A percentile compares a stretch with the other conserved stretches of the same genome.
Evolutionary conservation across 148 eudicot species (phyloP).

Genomic region (Heliosperma pusillum): DNA sequence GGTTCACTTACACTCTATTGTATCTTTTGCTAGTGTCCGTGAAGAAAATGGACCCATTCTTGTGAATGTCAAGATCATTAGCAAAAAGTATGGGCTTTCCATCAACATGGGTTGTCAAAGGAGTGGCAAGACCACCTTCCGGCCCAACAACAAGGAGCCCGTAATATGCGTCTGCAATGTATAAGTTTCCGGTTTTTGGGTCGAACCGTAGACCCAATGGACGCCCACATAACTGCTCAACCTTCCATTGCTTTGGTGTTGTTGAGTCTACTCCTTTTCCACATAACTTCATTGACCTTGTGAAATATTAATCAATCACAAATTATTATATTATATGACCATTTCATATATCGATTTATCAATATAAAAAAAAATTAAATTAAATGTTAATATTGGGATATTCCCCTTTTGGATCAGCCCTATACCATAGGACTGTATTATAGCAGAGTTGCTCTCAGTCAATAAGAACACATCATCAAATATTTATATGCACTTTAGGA

Average conservation of each 20-base stretch:
- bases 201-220: conserved; percentile 85
- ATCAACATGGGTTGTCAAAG: conserved; percentile 54
- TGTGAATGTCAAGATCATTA: conserved; percentile 86
- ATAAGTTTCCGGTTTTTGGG: conserved; percentile 51
- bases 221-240: conserved; percentile 61
- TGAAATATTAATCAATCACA: not conserved
- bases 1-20: conserved; percentile 67
- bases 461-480: not conserved
- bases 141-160: conserved; percentile 85
- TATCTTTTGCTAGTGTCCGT: conserved; percentile 87
- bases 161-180: conserved; percentile 83
- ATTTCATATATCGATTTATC: too few relatives aligned
- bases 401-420: too few relatives aligned
- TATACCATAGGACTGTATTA: too few relatives aligned
- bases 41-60: conserved; percentile 88
- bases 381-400: too few relatives aligned
- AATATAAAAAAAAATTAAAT: too few relatives aligned
- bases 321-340: too few relatives aligned
- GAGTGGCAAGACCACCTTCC: conserved; percentile 71
- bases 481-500: too few relatives aligned
- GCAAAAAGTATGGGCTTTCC: conserved; percentile 77
- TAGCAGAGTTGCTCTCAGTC: too few relatives aligned
- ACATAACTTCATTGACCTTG: conserved; percentile 72
- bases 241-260: conserved; percentile 74
- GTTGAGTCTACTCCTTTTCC: conserved; percentile 68